A percentile compares a stretch with the other conserved stretches of the same genome.
Evolutionary conservation across 306 rosid species (phyloP).

Genomic region (Senna siamea): DNA sequence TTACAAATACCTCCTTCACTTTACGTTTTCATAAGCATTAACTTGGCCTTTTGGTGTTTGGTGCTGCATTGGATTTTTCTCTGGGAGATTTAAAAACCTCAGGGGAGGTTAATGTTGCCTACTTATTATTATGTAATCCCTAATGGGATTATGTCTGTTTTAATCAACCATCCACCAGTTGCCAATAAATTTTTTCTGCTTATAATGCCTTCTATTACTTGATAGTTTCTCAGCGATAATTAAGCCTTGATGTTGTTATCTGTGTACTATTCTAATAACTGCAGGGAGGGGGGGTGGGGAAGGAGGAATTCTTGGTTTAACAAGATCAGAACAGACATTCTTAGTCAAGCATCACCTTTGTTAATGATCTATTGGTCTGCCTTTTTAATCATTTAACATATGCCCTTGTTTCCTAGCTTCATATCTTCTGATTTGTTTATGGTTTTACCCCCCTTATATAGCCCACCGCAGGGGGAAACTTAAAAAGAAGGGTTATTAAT

Average conservation of each 20-base stretch:
- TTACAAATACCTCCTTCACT: too few relatives aligned
- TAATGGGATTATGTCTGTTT: conserved; percentile 3
- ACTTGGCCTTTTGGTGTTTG: too few relatives aligned
- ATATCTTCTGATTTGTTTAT: background rate
- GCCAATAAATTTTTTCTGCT: background rate
- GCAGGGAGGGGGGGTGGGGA: background rate
- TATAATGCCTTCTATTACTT: background rate
- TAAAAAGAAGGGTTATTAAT: background rate
- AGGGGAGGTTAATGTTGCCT: too few relatives aligned
- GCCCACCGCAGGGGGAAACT: background rate
- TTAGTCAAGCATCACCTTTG: background rate
- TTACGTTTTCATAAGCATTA: too few relatives aligned
- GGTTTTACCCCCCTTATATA: background rate
- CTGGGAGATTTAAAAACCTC: too few relatives aligned
- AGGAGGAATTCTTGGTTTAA: background rate
- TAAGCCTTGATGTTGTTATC: background rate
- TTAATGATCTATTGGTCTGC: background rate
- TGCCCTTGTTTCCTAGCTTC: background rate
- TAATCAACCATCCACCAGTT: background rate
- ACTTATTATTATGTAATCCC: background rate
- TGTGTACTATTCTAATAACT: too few relatives aligned
- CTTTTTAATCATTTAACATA: background rate
- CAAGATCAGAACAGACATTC: background rate
- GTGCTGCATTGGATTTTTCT: too few relatives aligned
- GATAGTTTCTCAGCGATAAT: conserved; percentile 1